These are phyloP conservation scores for Curvularia eragrostidis DNA, from an alignment of 2,329 filamentous ascomycete genomes.

Conservation along the genomic window DNA sequence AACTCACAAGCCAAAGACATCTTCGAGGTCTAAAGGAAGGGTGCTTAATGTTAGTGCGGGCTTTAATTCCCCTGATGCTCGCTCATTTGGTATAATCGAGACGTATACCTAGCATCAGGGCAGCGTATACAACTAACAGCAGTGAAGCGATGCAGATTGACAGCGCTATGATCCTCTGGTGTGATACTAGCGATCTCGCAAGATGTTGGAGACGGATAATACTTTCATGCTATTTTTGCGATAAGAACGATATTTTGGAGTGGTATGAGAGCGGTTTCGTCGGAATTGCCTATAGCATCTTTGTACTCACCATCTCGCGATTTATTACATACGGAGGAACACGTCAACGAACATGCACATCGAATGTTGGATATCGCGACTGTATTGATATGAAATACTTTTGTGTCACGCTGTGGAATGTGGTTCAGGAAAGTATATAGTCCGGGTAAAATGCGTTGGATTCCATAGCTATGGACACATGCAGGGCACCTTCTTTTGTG, in stretches of 20 bases:
- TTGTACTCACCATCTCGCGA: too few species aligned
- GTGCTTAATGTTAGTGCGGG: too few species aligned
- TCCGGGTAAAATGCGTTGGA: neutral
- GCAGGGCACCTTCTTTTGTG: neutral
- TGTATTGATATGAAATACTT: neutral
- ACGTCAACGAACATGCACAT: neutral
- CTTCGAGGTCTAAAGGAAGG: too few species aligned
- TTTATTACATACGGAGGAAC: too few species aligned
- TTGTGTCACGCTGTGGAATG: neutral
- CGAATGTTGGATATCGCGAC: neutral
- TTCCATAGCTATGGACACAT: neutral
- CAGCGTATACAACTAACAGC: conserved; percentile 4
- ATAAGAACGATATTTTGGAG: neutral
- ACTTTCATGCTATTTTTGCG: neutral
- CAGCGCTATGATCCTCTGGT: conserved; percentile 5
- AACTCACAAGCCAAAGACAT: too few species aligned
- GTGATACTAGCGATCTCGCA: conserved; percentile 1
- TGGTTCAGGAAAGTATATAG: neutral
- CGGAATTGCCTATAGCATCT: neutral
- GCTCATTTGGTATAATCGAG: conserved; percentile 7
- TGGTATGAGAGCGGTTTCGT: neutral
- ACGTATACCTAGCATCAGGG: conserved; percentile 2
- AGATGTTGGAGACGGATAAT: neutral
- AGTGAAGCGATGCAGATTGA: conserved; percentile 6
- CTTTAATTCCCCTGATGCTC: too few species aligned